Evolutionary conservation across 2,329 filamentous ascomycete genomes (phyloP), one percentile per base, ranked within the genome.

Genomic region (Dactylellina drechsleri): DNA sequence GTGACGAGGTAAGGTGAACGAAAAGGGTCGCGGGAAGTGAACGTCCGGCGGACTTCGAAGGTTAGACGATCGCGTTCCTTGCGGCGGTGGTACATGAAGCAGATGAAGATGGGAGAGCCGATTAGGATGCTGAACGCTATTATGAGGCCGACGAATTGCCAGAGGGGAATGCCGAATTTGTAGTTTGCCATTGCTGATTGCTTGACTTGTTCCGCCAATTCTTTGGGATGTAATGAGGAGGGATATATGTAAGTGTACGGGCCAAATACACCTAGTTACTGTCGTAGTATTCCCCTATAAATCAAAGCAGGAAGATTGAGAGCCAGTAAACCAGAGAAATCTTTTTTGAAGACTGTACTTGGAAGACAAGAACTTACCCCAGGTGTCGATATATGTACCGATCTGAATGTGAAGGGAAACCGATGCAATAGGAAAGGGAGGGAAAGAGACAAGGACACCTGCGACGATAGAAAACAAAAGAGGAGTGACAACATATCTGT

Each of bases 91-190:
- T 67, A 74, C 18, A 58, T 62, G 43, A 66, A 67, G 28, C 70
- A 74, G 57, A 64, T 52, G 58, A 74, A 67, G 2, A 64, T 58
- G 0, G 70, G 70, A 23, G 45, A 40, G 28, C 70, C 70, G 70
- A 74, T n/a, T 18, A 74, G 62, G 57, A 74, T 74, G 70, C 70
- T 74, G 31, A 64, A 62, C 26, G 67, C 64, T 10, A 74, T 31
- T 1, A 74, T 41, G 2, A 74, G 70, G 15, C 70, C 70, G 41
- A 74, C 57, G 57, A 74, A 67, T 59, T 74, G 70, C 70, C 70
- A 74, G 41, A 66, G 70, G 8, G 70, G 70, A 50, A 74, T 62
- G 45, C 31, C 31, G 31, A 36, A 36, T 36, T 36, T 36, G 12
- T 62, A 56, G 23, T 62, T 28, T 26, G 26, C 20, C 40, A 61